Evolutionary conservation across 768 basidiomycete genomes (phyloP), one percentile per base, ranked within the genome.

Genomic region (Lactarius evosmus): DNA sequence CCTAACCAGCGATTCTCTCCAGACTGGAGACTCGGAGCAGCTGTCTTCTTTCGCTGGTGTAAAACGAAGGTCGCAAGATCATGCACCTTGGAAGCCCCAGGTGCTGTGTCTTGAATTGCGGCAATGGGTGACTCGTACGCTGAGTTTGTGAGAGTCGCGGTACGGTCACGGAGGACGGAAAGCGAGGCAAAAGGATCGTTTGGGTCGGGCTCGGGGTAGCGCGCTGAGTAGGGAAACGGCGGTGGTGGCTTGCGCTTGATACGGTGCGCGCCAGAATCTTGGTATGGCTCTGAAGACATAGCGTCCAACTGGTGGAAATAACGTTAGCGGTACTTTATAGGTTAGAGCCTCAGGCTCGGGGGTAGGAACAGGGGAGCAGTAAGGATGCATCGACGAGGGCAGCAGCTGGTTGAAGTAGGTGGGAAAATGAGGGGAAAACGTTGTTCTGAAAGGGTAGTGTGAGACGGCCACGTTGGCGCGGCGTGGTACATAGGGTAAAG

Each of bases 111-210:
- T n/a, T 54, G 55, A 12, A 61, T 36, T 11, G 40, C 4, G 12
- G 12, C 32, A 30, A 65, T 32, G 25, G 55, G 64, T 7, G 60
- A 51, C 25, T 63, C 60, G 44, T 54, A 57, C 2, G 58, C 14
- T 38, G 59, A 46, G 14, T 56, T 63, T 4, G 56, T 62, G 46
- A 66, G 51, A 3, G 67, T 63, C 17, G 61, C 51, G n/a, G 60
- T 66, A 60, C 86, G 81, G 64, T 79, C 82, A 56, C 88, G 83
- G 30, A 90, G 78, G 29, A 84, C 83, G 70, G 83, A 82, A 49
- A 90, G 81, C 0, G 88, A 83, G 6, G 85, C 87, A 66, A 89
- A 89, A 1, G 88, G 88, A 71, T 90, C 87, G 19, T 70, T 71
- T 25, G 86, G 87, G 74, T 90, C 88, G 33, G 87, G 86, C 2